Evolutionary conservation across 768 basidiomycete genomes (phyloP), one percentile per base, ranked within the genome.

Genomic region (Kwoniella heveanensis): DNA sequence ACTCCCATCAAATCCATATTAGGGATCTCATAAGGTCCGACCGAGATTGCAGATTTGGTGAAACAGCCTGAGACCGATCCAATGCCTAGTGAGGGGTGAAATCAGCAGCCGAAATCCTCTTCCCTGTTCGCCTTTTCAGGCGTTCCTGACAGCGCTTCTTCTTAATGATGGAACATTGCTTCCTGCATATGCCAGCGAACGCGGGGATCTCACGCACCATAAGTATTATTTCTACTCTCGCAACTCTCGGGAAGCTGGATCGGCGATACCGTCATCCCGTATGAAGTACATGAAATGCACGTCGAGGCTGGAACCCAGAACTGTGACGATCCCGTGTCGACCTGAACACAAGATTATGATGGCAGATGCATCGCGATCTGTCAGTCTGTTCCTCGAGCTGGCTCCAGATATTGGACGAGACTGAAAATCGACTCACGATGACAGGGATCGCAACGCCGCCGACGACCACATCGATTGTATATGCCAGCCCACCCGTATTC

Each of bases 1-100:
- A 58, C 57, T 30, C 57, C 57, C 57, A 58, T 58, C 15, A 58
- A n/a, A 17, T 50, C 57, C 26, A 58, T 48, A 36, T 58, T 48
- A 13, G 57, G 57, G 24, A 58, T 48, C 25, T 21, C 15, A 15
- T 58, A 58, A 7, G 57, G 57, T 15, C 57, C 57, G 7, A 58
- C 24, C 15, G 44, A 29, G 5, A 58, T 48, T 5, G 58, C 50
- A 4, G 48, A 48, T 29, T 53, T 36, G 1, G 50, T 36, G 22
- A 44, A 51, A 26, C 58, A 60, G 12, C 58, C 58, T 12, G 49
- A 37, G n/a, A 49, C 49, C 21, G 49, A 60, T 25, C 50, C 58
- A 13, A 58, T 58, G 15, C 39, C 39, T 44, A 44, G 9, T 44
- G 4, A 19, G 15, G 15, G 15, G 10, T 17, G 8, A 17, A 44